Base-by-base conservation (phyloP, 371 early-diverging fungal species). In the Blakeslea trispora region DNA sequence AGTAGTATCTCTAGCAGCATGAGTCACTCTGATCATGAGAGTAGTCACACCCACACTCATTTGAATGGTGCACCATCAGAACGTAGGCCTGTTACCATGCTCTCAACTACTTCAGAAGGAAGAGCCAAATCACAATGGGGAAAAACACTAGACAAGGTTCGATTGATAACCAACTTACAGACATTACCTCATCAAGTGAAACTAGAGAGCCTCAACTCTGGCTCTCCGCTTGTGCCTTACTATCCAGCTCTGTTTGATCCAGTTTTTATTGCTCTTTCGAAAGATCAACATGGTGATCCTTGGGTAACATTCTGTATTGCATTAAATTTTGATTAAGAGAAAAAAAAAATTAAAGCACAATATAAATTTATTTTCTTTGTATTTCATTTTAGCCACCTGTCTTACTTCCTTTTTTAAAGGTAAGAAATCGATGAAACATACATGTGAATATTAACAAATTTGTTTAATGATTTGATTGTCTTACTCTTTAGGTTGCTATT, bases 201-300 rank as follows among this genome's bases (percentile, higher is more conserved):
- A 46, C 40, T 22, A n/a, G 15, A 8, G 1, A 22, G 34, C 19
- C 17, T 17, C 11, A 50, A 37, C 22, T 51, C 50, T 9, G 40
- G 22, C n/a, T 39, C 54, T 6, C 17, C 39, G 14, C 47, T 77
- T 5, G 69, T 61, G 3, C 78, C 75, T 13, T 78, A 63, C 50
- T 74, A 63, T 54, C 71, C 64, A 22, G 71, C 75, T 5, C 50
- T 65, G n/a, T 74, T 74, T 51, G 75, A 74, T 55, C 73, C 75
- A n/a, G 59, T 66, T 1, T 74, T 72, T 59, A 63, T 78, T 28
- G 69, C 73, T 0, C 45, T 74, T 17, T 61, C 71, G 5, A 57
- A 46, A 51, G 73, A 78, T 57, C 64, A 68, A 46, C 60, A 69
- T 44, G 71, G 69, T 11, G 59, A 71, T 24, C 67, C 61, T 48